phyloP scores from a whole-genome alignment of 2,329 filamentous ascomycete species.

The Pestalotiopsis sp. region DNA sequence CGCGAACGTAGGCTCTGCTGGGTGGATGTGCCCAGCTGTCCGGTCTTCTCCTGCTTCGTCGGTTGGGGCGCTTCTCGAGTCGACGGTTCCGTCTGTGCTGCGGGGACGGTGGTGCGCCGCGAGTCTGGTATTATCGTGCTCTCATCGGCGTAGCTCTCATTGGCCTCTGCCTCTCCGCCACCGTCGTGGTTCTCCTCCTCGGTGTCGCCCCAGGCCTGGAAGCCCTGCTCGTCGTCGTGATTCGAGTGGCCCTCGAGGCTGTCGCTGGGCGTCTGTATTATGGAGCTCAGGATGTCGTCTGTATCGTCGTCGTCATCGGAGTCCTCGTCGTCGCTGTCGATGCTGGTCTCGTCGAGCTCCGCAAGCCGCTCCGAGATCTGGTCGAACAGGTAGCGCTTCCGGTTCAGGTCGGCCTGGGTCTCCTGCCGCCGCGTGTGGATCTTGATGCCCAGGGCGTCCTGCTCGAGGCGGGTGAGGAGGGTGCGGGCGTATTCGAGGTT shows the following conservation, averaged over 20 bases:
- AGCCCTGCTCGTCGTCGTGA: constrained; percentile 10
- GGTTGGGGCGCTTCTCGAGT: constrained; percentile 8
- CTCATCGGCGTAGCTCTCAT: constrained; percentile 10
- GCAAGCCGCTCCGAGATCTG: constrained; percentile 65
- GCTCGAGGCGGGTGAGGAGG: constrained; percentile 70
- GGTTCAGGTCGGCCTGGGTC: constrained; percentile 63
- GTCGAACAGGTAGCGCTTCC: constrained; percentile 68
- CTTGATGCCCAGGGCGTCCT: constrained; percentile 64
- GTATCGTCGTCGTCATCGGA: constrained; percentile 52
- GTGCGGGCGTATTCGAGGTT: constrained; percentile 73
- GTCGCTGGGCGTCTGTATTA: constrained; percentile 56
- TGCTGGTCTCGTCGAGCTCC: constrained; percentile 65
- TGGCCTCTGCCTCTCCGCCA: constrained; percentile 13
- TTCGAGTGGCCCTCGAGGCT: constrained; percentile 43
- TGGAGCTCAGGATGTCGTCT: constrained; percentile 55
- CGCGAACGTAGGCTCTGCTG: constrained; percentile 30
- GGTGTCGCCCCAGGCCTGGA: neutral
- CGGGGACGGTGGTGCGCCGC: neutral
- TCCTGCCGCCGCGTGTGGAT: constrained; percentile 59
- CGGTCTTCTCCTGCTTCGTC: constrained; percentile 3
- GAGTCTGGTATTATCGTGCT: constrained; percentile 5
- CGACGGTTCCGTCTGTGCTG: constrained; percentile 10
- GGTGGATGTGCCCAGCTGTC: constrained; percentile 23
- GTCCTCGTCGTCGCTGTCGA: constrained; percentile 38
- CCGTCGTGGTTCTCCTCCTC: constrained; percentile 3